These are phyloP conservation scores for Pestalotiopsis sp. DNA, from an alignment of 2,329 filamentous ascomycete genomes.

Conservation along the genomic window DNA sequence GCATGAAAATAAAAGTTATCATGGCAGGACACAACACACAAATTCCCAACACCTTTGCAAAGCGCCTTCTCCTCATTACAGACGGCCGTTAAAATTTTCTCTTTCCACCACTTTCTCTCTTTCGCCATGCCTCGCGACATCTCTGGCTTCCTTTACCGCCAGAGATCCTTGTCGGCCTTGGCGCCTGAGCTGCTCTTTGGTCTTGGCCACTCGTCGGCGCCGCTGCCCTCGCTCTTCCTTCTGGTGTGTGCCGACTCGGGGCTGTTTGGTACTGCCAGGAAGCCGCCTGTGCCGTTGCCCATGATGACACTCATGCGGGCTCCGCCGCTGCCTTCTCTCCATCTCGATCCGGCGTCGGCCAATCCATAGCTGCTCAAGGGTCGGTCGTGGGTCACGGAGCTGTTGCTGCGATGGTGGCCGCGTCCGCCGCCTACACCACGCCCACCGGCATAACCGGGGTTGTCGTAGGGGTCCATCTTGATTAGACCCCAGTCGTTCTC, in stretches of 20 bases:
- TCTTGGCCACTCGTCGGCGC: constrained; percentile 42
- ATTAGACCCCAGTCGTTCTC: constrained; percentile 60
- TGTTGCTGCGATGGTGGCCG: constrained; percentile 27
- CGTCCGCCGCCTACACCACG: constrained; percentile 14
- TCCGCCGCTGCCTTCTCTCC: constrained; percentile 46
- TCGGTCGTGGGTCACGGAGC: constrained; percentile 32
- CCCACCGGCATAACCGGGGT: constrained; percentile 17
- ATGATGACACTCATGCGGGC: constrained; percentile 56
- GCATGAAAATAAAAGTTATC: neutral
- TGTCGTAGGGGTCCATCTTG: constrained; percentile 40
- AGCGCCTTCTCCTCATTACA: neutral
- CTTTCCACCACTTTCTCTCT: neutral
- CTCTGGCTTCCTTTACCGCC: constrained; percentile 28
- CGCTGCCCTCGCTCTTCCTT: constrained; percentile 21
- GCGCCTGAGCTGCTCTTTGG: constrained; percentile 44
- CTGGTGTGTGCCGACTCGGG: constrained; percentile 15
- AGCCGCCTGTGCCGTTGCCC: constrained; percentile 51
- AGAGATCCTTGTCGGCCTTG: constrained; percentile 41
- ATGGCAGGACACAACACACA: neutral
- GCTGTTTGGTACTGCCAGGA: constrained; percentile 50
- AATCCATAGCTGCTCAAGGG: constrained; percentile 60
- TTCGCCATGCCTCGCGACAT: neutral
- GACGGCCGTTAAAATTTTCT: neutral
- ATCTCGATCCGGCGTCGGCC: constrained; percentile 51
- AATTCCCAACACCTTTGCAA: neutral